Percentiles rank a stretch among this genome's conserved stretches.
Conservation (phyloP, 108 stramenopile species). For the Discostella stelligeroides region DNA sequence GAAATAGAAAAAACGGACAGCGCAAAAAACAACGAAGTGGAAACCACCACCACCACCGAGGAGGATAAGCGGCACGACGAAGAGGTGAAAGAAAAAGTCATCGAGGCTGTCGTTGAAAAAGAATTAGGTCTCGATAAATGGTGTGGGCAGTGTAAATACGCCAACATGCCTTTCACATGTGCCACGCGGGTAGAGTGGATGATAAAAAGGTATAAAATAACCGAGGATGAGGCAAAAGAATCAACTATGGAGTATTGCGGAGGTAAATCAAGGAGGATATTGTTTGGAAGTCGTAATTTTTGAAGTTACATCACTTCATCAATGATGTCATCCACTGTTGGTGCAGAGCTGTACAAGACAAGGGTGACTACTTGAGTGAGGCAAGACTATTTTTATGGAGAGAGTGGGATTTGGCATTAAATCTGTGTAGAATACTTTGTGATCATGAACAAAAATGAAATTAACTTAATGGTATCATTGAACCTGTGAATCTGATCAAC, state of each 20-base stretch:
- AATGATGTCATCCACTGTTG: too few relatives aligned
- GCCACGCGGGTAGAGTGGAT: constrained; percentile 3
- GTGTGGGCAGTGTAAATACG: constrained; percentile 2
- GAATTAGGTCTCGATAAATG: constrained; percentile 11
- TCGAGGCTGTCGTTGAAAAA: constrained; percentile 5
- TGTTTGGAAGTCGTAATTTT: background rate
- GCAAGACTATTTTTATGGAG: too few relatives aligned
- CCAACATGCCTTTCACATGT: background rate
- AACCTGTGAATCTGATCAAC: too few relatives aligned
- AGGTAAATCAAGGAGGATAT: background rate
- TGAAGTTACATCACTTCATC: too few relatives aligned
- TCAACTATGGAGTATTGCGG: background rate
- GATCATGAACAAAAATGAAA: too few relatives aligned
- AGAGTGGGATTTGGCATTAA: too few relatives aligned
- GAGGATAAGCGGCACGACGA: background rate
- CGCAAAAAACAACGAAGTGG: background rate
- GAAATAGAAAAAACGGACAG: background rate
- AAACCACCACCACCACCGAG: too few relatives aligned
- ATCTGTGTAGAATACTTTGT: too few relatives aligned
- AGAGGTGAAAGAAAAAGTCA: constrained; percentile 6
- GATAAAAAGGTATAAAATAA: background rate
- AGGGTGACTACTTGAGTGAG: too few relatives aligned
- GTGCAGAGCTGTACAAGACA: too few relatives aligned
- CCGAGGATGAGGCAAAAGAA: constrained; percentile 7
- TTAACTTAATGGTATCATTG: too few relatives aligned